Base-by-base conservation (phyloP, 2,329 filamentous ascomycete genomes). In the Zymoseptoria crescenta region DNA sequence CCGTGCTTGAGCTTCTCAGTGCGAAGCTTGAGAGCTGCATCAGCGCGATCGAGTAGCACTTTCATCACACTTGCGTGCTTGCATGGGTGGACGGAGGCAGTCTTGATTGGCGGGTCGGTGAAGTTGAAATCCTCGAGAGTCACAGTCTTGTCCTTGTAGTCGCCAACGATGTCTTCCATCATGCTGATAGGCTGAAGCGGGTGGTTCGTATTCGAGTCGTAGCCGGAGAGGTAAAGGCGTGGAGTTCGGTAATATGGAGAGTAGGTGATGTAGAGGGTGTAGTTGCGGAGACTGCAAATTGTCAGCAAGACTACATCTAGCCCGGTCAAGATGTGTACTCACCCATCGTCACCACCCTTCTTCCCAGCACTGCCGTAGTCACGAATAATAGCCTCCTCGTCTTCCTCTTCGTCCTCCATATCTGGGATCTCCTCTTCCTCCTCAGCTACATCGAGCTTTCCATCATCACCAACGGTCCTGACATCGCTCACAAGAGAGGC, bases 41-140 rank as follows among this genome's bases (percentile, higher is more conserved):
- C 93, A 52, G 94, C 94, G 41, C 94, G 90, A 75, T 97, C 94
- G 48, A 99, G 87, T 4, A 99, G 84, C 21, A 90, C 90, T 78
- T 97, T 99, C 94, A 99, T 99, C 67, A 99, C 94, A 28, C 88
- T 88, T 8, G 94, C 94, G 73, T 99, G 94, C 73, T 94, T 95
- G 83, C 94, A 99, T 3, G 94, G 94, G 72, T 99, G 94, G 13
- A 99, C 89, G 30, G 88, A 94, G 35, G 93, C 94, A 84, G 96
- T 99, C 80, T 96, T 96, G 72, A 96, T 85, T 68, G 86, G 87
- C 70, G 89, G 87, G 65, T 90, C 88, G 73, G 95, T 94, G 79
- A 96, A 96, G 52, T 91, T 91, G 72, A 99, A 99, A 75, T 96
- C 91, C 73, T 99, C 94, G 60, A 97, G 85, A 1, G 94, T 99